These are phyloP conservation scores for Achaetomiella virescens DNA, from an alignment of 495 filamentous ascomycete species.

Conservation along the genomic window DNA sequence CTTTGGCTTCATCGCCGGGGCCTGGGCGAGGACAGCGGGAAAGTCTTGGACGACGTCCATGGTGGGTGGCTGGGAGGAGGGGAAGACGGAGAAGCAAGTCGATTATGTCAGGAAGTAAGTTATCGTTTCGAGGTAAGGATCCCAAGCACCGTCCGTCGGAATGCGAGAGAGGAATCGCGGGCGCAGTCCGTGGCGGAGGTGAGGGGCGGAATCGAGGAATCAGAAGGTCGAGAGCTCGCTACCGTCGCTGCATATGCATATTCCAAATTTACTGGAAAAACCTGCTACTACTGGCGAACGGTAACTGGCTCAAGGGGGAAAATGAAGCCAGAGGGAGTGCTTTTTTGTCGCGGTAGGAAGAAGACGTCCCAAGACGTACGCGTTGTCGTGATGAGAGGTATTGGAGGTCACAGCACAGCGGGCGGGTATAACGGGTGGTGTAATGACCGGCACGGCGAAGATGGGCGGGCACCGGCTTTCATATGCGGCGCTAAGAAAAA, in stretches of 20 bases:
- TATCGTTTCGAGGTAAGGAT: neutral
- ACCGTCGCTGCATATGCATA: constrained; percentile 27
- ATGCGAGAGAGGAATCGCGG: neutral
- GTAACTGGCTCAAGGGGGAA: too few relatives aligned
- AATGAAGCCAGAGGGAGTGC: neutral
- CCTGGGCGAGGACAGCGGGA: constrained; percentile 18
- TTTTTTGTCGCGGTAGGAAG: neutral
- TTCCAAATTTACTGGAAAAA: neutral
- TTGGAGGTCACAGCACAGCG: neutral
- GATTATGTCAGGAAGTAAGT: neutral
- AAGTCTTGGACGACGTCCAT: constrained; percentile 26
- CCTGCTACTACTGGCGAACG: neutral
- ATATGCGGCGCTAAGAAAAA: constrained; percentile 4
- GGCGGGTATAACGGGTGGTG: neutral
- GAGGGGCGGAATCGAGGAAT: neutral
- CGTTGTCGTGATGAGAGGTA: too few relatives aligned
- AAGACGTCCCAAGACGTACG: neutral
- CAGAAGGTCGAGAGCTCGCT: constrained; percentile 7
- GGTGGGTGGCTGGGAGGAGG: neutral
- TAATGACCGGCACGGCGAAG: neutral
- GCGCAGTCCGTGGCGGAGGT: neutral
- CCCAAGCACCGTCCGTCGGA: neutral
- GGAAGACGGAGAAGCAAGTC: neutral
- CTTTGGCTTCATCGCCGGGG: constrained; percentile 22
- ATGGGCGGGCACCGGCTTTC: constrained; percentile 9